phyloP scores from a whole-genome alignment of 2,329 filamentous ascomycete genomes.

The Domatiomyces globalis region DNA sequence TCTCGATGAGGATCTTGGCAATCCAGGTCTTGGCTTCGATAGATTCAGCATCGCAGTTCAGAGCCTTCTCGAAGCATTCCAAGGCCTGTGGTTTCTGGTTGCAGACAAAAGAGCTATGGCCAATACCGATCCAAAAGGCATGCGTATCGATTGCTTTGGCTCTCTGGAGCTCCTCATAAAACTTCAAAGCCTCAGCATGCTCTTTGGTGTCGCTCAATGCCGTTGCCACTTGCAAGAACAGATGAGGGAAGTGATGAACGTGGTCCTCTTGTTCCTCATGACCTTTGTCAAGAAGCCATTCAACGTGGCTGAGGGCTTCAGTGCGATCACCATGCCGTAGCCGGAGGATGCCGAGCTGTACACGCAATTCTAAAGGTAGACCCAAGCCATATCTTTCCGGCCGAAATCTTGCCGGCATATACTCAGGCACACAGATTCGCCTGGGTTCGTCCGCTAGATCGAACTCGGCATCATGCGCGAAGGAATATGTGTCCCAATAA shows the following conservation, averaged over 20 bases:
- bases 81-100: constrained; percentile 56
- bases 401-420: constrained; percentile 40
- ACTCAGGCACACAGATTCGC: constrained; percentile 48
- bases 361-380: constrained; percentile 66
- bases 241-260: constrained; percentile 56
- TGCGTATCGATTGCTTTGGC: constrained; percentile 35
- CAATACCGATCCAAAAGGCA: constrained; percentile 37
- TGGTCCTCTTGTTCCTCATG: constrained; percentile 36
- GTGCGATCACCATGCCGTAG: constrained; percentile 50
- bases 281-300: constrained; percentile 51
- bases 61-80: constrained; percentile 59
- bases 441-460: constrained; percentile 58
- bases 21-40: constrained; percentile 66
- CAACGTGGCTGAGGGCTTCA: constrained; percentile 63
- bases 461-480: constrained; percentile 73
- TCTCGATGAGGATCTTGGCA: constrained; percentile 69
- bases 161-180: constrained; percentile 39
- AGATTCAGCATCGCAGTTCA: constrained; percentile 55
- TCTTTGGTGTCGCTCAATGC: constrained; percentile 38
- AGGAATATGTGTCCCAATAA: constrained; percentile 59
- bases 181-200: constrained; percentile 43
- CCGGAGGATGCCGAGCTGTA: constrained; percentile 74
- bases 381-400: constrained; percentile 53
- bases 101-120: constrained; percentile 51
- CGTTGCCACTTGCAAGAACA: constrained; percentile 61